Conservation (phyloP, 139 green algal genomes). For the Tetradesmus obliquus region DNA sequence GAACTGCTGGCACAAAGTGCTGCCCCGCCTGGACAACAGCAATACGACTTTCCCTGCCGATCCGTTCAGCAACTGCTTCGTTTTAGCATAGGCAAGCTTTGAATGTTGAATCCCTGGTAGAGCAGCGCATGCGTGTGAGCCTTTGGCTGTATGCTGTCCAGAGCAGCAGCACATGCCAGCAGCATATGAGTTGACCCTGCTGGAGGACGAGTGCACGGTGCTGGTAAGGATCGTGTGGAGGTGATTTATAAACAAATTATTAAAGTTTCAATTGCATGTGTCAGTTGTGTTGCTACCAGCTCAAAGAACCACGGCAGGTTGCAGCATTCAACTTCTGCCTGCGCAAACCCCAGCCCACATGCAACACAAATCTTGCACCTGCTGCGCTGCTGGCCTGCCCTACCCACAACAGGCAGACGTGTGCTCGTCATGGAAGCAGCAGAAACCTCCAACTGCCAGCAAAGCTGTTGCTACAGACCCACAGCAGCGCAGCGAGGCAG, state of each 20-base stretch:
- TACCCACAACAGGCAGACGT: slow-evolving; percentile 18
- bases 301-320: no score
- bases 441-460: background rate
- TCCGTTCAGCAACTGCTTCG: no score
- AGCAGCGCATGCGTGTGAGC: background rate
- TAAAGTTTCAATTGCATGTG: no score
- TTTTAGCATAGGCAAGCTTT: no score
- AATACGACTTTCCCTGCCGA: no score
- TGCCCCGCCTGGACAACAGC: no score
- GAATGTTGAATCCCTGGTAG: no score
- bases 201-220: background rate
- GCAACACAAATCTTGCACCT: background rate
- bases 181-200: background rate
- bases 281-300: no score
- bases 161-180: background rate
- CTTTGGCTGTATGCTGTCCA: background rate
- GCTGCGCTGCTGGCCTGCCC: background rate
- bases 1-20: no score
- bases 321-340: no score
- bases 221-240: background rate
- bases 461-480: slow-evolving; percentile 16
- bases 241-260: background rate
- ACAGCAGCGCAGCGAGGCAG: background rate
- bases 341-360: no score
- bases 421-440: slow-evolving; percentile 3